Base-by-base conservation (phyloP, 257 asterid species). In the Cynanchum wilfordii region DNA sequence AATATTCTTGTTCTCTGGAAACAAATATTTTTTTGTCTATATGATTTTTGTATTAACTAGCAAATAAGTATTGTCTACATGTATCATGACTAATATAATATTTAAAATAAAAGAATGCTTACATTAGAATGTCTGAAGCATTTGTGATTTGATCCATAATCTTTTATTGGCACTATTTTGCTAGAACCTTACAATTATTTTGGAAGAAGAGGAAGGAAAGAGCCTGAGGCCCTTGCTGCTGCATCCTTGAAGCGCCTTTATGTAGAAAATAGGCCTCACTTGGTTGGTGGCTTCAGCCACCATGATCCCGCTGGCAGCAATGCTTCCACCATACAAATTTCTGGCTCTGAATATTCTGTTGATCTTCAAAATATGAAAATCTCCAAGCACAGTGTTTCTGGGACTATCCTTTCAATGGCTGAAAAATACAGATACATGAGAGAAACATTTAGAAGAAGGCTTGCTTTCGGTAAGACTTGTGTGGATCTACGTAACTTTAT, bases 371-470 rank as follows among this genome's bases (percentile, higher is more conserved):
- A 84, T 78, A 82, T 92, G 79, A 84, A 83, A 78, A 75, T 70
- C 64, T 74, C 81, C 54, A 89, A 84, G 79, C 90, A 86, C 71
- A 85, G 88, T 73, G 85, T 85, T 24, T 76, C 96, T 66, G 86
- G 82, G 66, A 81, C 84, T 84, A 86, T 95, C 73, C 84, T 83
- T 81, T 95, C 96, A 6, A 82, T 86, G 89, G 90, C 90, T 77
- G 98, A 95, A 69, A 95, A 95, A 84, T 92, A 92, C 86, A 87
- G 86, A 77, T 72, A 82, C 79, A 95, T 95, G 99, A 84, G 85
- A 82, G 82, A 83, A 66, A 95, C 97, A 60, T 83, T 85, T 74
- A 86, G 84, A 86, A 89, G 79, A 85, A 84, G 95, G 86, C 85
- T 95, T 76, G 87, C 90, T 79, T 87, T 84, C 77, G 99, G 99